phyloP scores from a whole-genome alignment of 225 moss, liverwort and hornwort genomes.

The Polytrichum commune region DNA sequence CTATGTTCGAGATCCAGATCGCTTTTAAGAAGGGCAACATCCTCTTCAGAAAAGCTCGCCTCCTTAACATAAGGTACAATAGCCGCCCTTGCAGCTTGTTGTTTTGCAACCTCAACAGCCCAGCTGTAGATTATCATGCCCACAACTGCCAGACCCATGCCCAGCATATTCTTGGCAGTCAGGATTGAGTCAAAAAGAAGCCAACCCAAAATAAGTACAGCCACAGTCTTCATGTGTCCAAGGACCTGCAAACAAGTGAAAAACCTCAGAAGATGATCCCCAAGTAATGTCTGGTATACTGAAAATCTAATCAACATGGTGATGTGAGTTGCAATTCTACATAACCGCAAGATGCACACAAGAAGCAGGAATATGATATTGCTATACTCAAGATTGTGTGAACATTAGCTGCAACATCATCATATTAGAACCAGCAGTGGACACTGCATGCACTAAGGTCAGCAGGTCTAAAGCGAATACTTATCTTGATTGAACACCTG shows the following conservation, averaged over 20 bases:
- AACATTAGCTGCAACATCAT: too few relatives aligned
- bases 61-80: conserved; percentile 34
- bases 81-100: conserved; percentile 24
- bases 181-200: conserved; percentile 62
- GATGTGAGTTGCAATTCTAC: too few relatives aligned
- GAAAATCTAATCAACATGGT: too few relatives aligned
- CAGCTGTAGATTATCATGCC: conserved; percentile 86
- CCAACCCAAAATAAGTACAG: conserved; percentile 68
- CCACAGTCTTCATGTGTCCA: conserved; percentile 83
- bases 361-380: too few relatives aligned
- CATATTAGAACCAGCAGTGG: too few relatives aligned
- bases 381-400: too few relatives aligned
- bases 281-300: too few relatives aligned
- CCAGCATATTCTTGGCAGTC: conserved; percentile 63
- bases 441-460: too few relatives aligned
- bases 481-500: too few relatives aligned
- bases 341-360: background rate
- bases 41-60: conserved; percentile 50
- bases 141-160: conserved; percentile 67
- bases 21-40: conserved; percentile 50
- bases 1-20: conserved; percentile 38
- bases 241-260: conserved; percentile 35
- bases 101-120: conserved; percentile 60
- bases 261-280: too few relatives aligned
- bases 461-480: too few relatives aligned